A percentile compares a stretch with the other conserved stretches of the same genome.
phyloP scores from a whole-genome alignment of 768 basidiomycete species.

The Mycena polygramma region DNA sequence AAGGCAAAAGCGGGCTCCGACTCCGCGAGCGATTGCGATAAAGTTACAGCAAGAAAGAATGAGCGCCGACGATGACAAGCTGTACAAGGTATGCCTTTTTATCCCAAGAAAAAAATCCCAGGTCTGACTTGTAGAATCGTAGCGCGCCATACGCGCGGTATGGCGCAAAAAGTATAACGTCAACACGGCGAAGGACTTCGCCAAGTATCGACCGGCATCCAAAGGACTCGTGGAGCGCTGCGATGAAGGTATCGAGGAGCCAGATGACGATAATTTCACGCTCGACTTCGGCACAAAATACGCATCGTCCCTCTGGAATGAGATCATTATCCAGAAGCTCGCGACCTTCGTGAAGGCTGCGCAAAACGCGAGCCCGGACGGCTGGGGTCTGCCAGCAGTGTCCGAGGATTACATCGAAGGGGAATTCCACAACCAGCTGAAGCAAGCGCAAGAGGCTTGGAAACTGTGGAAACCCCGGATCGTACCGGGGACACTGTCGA shows the following conservation, averaged over 20 bases:
- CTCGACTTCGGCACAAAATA: neutral
- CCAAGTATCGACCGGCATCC: neutral
- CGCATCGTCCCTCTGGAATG: neutral
- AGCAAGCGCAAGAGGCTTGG: constrained; percentile 3
- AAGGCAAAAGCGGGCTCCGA: neutral
- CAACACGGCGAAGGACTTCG: neutral
- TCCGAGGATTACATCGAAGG: neutral
- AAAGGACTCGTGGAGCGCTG: neutral
- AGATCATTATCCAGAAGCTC: neutral
- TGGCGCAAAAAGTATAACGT: neutral
- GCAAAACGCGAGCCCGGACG: neutral
- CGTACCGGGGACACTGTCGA: too few relatives aligned
- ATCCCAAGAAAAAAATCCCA: neutral
- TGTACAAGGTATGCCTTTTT: neutral
- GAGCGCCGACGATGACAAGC: neutral
- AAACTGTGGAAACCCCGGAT: neutral
- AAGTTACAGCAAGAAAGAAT: neutral
- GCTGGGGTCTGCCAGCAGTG: neutral
- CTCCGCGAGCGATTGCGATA: neutral
- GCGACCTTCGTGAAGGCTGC: neutral
- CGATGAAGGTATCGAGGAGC: neutral
- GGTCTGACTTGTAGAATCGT: neutral
- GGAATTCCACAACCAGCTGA: neutral
- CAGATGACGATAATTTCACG: neutral
- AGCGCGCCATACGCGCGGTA: neutral